Percentiles rank a stretch among this genome's conserved stretches.
These are phyloP conservation scores for Trametes hirsuta DNA, from an alignment of 1,284 basidiomycete genomes.

Conservation along the genomic window DNA sequence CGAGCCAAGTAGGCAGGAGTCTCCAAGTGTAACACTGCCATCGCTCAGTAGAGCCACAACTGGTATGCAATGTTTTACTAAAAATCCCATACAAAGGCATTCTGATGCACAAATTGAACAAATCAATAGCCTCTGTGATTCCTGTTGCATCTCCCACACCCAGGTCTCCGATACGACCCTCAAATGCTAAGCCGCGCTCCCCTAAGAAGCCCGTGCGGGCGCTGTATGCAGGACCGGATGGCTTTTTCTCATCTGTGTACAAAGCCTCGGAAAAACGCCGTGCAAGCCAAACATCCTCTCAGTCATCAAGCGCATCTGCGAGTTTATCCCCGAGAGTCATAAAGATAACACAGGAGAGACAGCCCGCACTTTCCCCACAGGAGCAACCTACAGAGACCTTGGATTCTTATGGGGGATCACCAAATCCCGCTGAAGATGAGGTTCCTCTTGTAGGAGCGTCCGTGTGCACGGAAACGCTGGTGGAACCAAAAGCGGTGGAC, in stretches of 20 bases:
- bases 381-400: neutral
- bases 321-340: neutral
- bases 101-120: neutral
- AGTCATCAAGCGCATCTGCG: neutral
- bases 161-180: neutral
- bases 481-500: too few species aligned
- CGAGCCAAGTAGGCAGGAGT: neutral
- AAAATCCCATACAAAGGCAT: neutral
- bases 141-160: neutral
- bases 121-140: neutral
- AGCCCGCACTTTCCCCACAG: neutral
- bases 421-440: too few species aligned
- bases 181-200: neutral
- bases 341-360: neutral
- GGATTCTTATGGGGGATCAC: too few species aligned
- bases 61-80: neutral
- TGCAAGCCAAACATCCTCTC: neutral
- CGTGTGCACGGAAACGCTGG: neutral
- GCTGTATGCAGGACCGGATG: constrained; percentile 18
- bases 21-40: neutral
- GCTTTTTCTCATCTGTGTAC: constrained; percentile 26
- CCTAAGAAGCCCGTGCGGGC: neutral
- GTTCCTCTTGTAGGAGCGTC: too few species aligned
- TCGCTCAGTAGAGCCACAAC: neutral
- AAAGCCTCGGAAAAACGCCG: constrained; percentile 1